Conservation (phyloP, 257 asterid species). For the Solanum microdontum region DNA sequence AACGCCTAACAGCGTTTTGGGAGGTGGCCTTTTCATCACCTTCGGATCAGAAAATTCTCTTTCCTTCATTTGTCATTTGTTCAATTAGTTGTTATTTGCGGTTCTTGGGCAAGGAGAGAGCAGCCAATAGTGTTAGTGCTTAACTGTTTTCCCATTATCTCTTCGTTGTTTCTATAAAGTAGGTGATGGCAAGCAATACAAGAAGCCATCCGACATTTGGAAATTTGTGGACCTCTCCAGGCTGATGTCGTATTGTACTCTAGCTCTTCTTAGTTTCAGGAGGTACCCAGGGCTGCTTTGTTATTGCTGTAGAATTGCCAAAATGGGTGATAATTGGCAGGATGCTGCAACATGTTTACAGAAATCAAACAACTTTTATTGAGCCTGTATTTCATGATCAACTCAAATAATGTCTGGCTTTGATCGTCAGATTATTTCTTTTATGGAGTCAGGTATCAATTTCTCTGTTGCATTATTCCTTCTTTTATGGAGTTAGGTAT, state of each 20-base stretch:
- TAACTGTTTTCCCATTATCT: neutral
- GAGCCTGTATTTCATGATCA: neutral
- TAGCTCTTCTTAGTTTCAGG: neutral
- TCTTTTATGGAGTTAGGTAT: neutral
- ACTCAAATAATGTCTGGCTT: neutral
- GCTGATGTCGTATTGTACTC: neutral
- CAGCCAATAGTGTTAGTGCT: neutral
- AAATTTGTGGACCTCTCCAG: neutral
- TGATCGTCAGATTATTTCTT: neutral
- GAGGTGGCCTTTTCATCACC: conserved; percentile 42
- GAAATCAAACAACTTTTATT: neutral
- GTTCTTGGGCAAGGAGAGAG: conserved; percentile 12
- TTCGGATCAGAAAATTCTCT: conserved; percentile 19
- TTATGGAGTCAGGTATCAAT: neutral
- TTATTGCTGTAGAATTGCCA: neutral
- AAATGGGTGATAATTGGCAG: neutral
- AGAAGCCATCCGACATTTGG: conserved; percentile 1
- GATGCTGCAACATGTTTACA: neutral
- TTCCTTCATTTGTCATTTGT: conserved; percentile 15
- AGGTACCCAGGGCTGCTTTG: neutral
- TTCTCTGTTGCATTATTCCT: neutral
- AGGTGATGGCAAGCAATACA: neutral
- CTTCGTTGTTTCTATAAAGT: neutral
- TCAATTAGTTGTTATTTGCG: conserved; percentile 27
- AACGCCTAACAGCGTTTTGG: conserved; percentile 16